Evolutionary conservation across 352 stramenopile species (phyloP), one percentile per base, ranked within the genome.

Genomic region (Pythium guiyangense): DNA sequence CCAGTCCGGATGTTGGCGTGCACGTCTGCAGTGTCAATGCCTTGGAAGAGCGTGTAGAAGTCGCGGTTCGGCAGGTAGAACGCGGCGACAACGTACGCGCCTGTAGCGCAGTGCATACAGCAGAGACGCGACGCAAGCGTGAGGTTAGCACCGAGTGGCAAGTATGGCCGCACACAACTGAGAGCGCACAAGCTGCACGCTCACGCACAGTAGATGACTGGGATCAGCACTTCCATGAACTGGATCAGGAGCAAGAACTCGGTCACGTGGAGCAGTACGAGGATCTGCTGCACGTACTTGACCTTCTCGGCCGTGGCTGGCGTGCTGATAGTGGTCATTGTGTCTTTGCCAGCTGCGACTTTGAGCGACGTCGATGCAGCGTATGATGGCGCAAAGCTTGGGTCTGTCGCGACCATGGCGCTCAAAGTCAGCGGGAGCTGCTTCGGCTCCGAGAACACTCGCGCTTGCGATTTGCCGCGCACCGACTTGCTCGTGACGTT

Each of bases 201-300:
- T n/a, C n/a, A 49, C 53, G 27, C 53, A 69, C 57, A 65, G 48
- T 66, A 66, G 11, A 69, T 46, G 2, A 62, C 25, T 1, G 57
- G 61, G 29, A 72, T 49, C 9, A 70, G 35, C 26, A 67, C 62
- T 31, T 72, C 66, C 9, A 52, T 57, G 51, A 69, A 46, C 54
- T 72, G 54, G 37, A 66, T 46, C 2, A 69, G 43, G 31, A 72
- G 54, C 8, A 72, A 15, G 34, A 69, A 72, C 44, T 72, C 57
- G 0, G 37, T 45, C 20, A 68, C 42, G 18, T 69, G 61, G 18
- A 72, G 49, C 4, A 73, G 25, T 22, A 62, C 34, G 12, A 73
- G 39, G 20, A 43, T 57, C 12, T 56, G 61, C 22, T 51, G 53
- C 8, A 69, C 50, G 50, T 35, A 56, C 50, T 39, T 46, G 50